phyloP scores from a whole-genome alignment of 371 early-diverging fungal genomes.

The Mucor sp. region DNA sequence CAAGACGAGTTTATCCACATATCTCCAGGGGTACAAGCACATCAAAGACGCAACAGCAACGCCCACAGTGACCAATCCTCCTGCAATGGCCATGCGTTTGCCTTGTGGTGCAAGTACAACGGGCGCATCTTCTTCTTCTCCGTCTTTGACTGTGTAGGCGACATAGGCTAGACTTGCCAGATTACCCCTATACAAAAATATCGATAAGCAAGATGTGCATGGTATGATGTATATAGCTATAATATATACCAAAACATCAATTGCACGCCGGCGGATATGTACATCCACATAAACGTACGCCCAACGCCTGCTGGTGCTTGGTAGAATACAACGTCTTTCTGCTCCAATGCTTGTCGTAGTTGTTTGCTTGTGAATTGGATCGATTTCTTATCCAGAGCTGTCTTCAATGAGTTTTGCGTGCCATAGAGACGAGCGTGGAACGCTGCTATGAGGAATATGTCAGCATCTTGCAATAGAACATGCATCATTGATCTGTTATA shows the following conservation, averaged over 20 bases:
- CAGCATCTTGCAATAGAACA: not conserved
- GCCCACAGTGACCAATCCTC: conserved; percentile 42
- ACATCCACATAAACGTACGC: conserved; percentile 47
- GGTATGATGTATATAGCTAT: not conserved
- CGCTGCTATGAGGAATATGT: not conserved
- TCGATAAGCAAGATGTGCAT: not conserved
- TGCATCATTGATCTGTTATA: not conserved
- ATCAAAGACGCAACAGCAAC: conserved; percentile 45
- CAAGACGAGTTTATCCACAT: conserved; percentile 41
- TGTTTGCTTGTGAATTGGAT: conserved; percentile 34
- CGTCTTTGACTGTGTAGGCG: conserved; percentile 41
- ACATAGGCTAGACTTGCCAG: conserved; percentile 51
- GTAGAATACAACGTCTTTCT: conserved; percentile 47
- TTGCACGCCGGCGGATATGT: conserved; percentile 53
- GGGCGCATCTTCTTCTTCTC: conserved; percentile 42
- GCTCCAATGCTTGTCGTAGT: conserved; percentile 35
- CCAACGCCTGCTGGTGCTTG: conserved; percentile 40
- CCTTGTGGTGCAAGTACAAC: conserved; percentile 43
- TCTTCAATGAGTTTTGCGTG: conserved; percentile 10
- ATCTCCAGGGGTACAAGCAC: conserved; percentile 60
- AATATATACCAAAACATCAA: conserved; percentile 47
- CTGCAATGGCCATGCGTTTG: conserved; percentile 44
- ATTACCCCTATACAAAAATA: conserved; percentile 43
- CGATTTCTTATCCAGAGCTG: conserved; percentile 21
- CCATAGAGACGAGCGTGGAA: not conserved